Percentiles rank a stretch among this genome's conserved stretches.
phyloP scores from a whole-genome alignment of 768 basidiomycete species.

The Bullera alba region DNA sequence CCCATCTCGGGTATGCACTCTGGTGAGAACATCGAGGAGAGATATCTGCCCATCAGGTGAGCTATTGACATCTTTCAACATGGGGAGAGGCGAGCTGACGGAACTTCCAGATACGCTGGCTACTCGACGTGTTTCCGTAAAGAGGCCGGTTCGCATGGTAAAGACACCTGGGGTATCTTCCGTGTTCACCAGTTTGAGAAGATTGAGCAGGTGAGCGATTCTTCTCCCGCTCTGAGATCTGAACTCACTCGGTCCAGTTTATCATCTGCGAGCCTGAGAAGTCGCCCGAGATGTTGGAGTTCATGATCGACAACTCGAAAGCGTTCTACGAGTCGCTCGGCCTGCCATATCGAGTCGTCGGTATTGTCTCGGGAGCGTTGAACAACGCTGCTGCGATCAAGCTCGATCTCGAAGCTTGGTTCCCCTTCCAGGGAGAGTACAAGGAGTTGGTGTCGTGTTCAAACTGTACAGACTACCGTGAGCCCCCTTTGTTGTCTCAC shows the following conservation, averaged over 20 bases:
- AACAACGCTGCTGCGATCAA: conserved; percentile 97
- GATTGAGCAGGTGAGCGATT: conserved; percentile 59
- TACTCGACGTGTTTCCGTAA: conserved; percentile 92
- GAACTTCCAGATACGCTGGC: conserved; percentile 48
- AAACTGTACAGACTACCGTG: conserved; percentile 99
- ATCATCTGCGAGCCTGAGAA: conserved; percentile 88
- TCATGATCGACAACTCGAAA: conserved; percentile 82
- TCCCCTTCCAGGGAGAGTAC: conserved; percentile 92
- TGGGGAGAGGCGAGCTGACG: background rate
- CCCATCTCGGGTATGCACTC: conserved; percentile 93
- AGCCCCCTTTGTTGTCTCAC: conserved; percentile 44
- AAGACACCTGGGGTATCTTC: conserved; percentile 99
- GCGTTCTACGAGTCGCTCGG: conserved; percentile 94
- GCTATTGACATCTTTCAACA: background rate
- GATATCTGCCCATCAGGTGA: conserved; percentile 81
- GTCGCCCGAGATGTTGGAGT: conserved; percentile 88
- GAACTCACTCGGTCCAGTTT: conserved; percentile 55
- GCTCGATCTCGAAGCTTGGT: conserved; percentile 97
- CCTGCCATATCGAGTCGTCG: conserved; percentile 83
- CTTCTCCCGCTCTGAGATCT: background rate
- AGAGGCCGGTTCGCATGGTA: conserved; percentile 93
- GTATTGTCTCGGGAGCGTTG: conserved; percentile 90
- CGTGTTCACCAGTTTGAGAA: conserved; percentile 99
- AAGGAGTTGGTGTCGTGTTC: conserved; percentile 97
- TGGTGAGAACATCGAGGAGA: conserved; percentile 96